Percentiles rank a stretch among this genome's conserved stretches.
Evolutionary conservation across 176 grass and related monocot genomes (phyloP).

Genomic region (bread wheat (Triticum aestivum)): IWGSC_CS_RefSeq_v2.1 NC_057799.1:593299420-593299919

Average conservation of each 20-base stretch:
- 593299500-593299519: not conserved
- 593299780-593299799: not conserved
- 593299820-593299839: conserved; percentile 7
- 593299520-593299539: not conserved
- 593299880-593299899: too few relatives aligned
- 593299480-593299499: not conserved
- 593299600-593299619: not conserved
- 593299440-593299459: not conserved
- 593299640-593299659: not conserved
- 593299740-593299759: conserved; percentile 2
- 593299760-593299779: conserved; percentile 1
- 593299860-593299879: too few relatives aligned
- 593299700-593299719: not conserved
- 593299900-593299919: not conserved
- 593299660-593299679: conserved; percentile 1
- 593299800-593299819: conserved; percentile 15
- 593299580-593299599: not conserved
- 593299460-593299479: not conserved
- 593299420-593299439: not conserved
- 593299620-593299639: not conserved
- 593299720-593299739: conserved; percentile 12
- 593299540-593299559: not conserved
- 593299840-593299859: too few relatives aligned
- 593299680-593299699: not conserved
- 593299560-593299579: not conserved